Conservation (phyloP, 1,284 basidiomycete genomes). For the Flammula alnicola region DNA sequence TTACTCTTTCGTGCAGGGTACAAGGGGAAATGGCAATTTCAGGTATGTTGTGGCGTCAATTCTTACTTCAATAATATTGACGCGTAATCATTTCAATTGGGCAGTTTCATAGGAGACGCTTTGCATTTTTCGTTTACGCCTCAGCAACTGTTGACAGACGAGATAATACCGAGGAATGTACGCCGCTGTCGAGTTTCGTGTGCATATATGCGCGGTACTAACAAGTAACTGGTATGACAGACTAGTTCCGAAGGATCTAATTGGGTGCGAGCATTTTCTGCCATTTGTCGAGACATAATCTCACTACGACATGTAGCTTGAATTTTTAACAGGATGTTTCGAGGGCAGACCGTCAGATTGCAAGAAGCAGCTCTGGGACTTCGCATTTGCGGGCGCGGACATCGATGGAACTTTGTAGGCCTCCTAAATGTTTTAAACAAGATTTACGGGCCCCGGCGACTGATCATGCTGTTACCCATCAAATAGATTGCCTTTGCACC, state of each 20-base stretch:
- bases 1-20: slow-evolving; percentile 60
- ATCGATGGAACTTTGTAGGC: slow-evolving; percentile 50
- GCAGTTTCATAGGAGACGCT: slow-evolving; percentile 56
- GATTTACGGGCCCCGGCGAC: too few relatives aligned
- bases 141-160: slow-evolving; percentile 43
- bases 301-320: slow-evolving; percentile 37
- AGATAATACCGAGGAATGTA: slow-evolving; percentile 53
- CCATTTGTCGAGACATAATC: neutral
- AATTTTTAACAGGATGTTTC: slow-evolving; percentile 57
- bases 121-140: slow-evolving; percentile 48
- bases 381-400: slow-evolving; percentile 61
- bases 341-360: slow-evolving; percentile 48
- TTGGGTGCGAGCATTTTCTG: slow-evolving; percentile 40
- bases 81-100: neutral
- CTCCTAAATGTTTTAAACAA: neutral
- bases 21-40: slow-evolving; percentile 50
- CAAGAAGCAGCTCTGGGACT: slow-evolving; percentile 55
- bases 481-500: slow-evolving; percentile 42
- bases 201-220: neutral
- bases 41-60: slow-evolving; percentile 37
- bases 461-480: neutral
- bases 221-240: slow-evolving; percentile 29
- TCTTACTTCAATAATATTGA: neutral
- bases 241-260: slow-evolving; percentile 60
- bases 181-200: slow-evolving; percentile 14